Evolutionary conservation across 1,284 basidiomycete genomes (phyloP), one percentile per base, ranked within the genome.

Genomic region (Rhodotorula sp.): DNA sequence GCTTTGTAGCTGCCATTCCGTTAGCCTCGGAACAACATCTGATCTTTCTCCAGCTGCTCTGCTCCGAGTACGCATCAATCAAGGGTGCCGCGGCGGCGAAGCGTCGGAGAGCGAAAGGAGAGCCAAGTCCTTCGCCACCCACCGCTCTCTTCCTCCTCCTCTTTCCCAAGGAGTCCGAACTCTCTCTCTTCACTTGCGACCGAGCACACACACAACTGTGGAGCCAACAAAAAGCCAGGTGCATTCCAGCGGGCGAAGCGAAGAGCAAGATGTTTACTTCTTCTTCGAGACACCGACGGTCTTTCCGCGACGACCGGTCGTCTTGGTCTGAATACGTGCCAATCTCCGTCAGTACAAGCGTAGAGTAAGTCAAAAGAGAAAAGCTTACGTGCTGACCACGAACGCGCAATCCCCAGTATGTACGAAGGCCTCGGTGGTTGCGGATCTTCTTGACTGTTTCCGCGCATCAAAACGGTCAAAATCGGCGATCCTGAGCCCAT

Each of bases 381-480:
- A 10, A 18, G n/a, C 28, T 18, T 23, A 60, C 58, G 88, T 99
- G 95, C 83, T 99, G 97, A 82, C 95, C 95, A 81, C 97, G 80
- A 64, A 83, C 83, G 59, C 77, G 73, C 61, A 79, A 71, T 45
- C 78, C 78, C 78, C 78, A 78, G 77, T 74, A 78, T 50, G 99
- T 95, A 83, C 97, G 63, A 4, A 50, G 55, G 26, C 55, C 62
- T 6, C 97, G 90, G 84, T 99, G 97, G 68, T 94, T 92, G 79
- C 95, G 89, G 83, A 99, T 99, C 88, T 99, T 99, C 91, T 99
- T 99, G 84, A 99, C 54, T 55, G 54, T 55, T 55, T 55, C 54
- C 54, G 49, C 5, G 23, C 19, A 50, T 18, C 49, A 50, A 43
- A 43, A 43, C 38, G 38, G 38, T 43, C 38, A 43, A 43, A 12